These are phyloP conservation scores for Nepenthes alata DNA, from an alignment of 179 eudicot species.

Conservation along the genomic window DNA sequence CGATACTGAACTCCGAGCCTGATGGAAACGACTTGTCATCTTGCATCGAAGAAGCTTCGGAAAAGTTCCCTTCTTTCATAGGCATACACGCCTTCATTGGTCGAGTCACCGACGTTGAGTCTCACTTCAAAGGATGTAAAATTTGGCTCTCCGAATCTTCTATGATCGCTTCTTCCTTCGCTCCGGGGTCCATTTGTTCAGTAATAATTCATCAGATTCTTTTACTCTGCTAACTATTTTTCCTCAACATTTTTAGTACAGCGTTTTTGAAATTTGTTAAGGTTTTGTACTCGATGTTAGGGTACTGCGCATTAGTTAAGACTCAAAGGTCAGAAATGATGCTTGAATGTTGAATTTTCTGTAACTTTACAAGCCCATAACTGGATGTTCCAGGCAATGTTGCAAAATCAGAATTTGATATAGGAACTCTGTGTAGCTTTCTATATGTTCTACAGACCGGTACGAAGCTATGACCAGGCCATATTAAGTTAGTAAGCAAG, in stretches of 20 bases:
- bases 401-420: too few relatives aligned
- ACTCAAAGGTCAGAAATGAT: not conserved
- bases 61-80: conserved; percentile 51
- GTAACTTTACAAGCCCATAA: too few relatives aligned
- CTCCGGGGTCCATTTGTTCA: conserved; percentile 65
- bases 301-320: not conserved
- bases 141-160: conserved; percentile 82
- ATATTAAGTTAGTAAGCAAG: too few relatives aligned
- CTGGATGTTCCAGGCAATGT: too few relatives aligned
- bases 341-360: too few relatives aligned
- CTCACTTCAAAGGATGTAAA: conserved; percentile 35
- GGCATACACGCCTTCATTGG: conserved; percentile 39
- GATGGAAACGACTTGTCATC: conserved; percentile 27
- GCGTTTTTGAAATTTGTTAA: not conserved
- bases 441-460: too few relatives aligned
- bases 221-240: not conserved
- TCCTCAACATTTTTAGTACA: not conserved
- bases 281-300: too few relatives aligned
- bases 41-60: conserved; percentile 39
- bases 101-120: conserved; percentile 23
- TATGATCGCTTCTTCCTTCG: conserved; percentile 45
- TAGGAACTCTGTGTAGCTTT: too few relatives aligned
- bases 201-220: conserved; percentile 19
- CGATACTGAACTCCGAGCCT: conserved; percentile 8
- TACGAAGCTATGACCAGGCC: too few relatives aligned